phyloP scores from a whole-genome alignment of 169 alveolate genomes.

The Plasmodium falciparum region DNA sequence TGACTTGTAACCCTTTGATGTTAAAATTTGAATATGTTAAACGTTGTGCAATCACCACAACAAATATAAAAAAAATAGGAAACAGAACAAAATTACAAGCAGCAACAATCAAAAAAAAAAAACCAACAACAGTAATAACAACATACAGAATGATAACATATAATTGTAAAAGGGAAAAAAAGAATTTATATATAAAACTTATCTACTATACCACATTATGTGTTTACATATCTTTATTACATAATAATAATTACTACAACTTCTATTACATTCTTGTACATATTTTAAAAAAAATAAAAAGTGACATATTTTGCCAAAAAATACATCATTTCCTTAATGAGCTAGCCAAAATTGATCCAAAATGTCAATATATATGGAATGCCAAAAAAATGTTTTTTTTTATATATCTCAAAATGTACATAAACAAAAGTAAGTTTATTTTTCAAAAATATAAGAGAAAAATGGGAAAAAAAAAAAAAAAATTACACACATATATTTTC shows the following conservation, averaged over 20 bases:
- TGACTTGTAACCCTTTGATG: no score
- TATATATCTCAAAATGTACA: slow-evolving; percentile 20
- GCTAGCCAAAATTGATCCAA: slow-evolving; percentile 45
- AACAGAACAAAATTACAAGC: neutral
- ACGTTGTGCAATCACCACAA: neutral
- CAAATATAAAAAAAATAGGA: neutral
- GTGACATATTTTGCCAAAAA: slow-evolving; percentile 1
- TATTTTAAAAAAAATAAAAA: slow-evolving; percentile 8
- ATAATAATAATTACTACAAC: slow-evolving; percentile 54
- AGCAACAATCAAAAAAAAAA: no score
- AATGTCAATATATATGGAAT: slow-evolving; percentile 52
- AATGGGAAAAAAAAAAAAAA: neutral
- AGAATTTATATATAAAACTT: neutral
- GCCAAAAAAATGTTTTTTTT: slow-evolving; percentile 36
- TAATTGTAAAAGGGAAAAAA: neutral
- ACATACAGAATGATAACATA: neutral
- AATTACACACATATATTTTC: neutral
- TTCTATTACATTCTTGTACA: slow-evolving; percentile 15
- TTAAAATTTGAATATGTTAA: no score
- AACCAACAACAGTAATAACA: no score
- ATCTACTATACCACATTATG: slow-evolving; percentile 30
- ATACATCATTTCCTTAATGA: slow-evolving; percentile 30
- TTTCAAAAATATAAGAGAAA: neutral
- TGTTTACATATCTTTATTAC: slow-evolving; percentile 30
- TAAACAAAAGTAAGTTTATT: neutral